These are phyloP conservation scores for Fusarium paranaense DNA, from an alignment of 2,329 filamentous ascomycete genomes.

Conservation along the genomic window DNA sequence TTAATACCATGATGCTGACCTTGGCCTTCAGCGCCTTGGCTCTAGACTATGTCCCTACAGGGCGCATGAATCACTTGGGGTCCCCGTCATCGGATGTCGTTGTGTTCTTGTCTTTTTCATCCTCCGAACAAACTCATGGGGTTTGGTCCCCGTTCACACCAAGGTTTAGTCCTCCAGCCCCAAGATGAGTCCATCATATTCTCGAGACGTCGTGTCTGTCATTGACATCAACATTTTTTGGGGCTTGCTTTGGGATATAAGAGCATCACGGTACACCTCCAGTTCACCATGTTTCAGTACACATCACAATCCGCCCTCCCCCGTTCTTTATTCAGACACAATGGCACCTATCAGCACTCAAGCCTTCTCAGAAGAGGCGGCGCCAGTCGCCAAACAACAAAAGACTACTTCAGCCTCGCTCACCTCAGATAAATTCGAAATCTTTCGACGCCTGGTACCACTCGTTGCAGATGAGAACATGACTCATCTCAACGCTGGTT, in stretches of 20 bases:
- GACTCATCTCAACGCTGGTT: conserved; percentile 47
- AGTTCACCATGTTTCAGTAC: background rate
- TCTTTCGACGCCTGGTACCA: conserved; percentile 11
- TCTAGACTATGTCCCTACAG: background rate
- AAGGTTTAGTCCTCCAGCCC: background rate
- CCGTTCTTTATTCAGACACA: background rate
- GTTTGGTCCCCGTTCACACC: background rate
- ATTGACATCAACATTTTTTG: background rate
- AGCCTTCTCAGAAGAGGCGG: background rate
- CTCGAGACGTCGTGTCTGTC: background rate
- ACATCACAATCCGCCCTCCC: background rate
- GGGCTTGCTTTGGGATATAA: background rate
- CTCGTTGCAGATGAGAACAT: background rate
- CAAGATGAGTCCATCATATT: background rate
- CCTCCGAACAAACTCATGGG: background rate
- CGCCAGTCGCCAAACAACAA: background rate
- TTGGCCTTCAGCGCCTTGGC: background rate
- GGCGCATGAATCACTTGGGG: background rate
- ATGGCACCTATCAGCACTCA: conserved; percentile 4
- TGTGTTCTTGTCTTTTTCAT: background rate
- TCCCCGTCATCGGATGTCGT: background rate
- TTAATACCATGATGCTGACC: background rate
- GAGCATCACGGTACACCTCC: background rate
- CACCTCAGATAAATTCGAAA: background rate
- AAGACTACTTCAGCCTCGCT: background rate